These are phyloP conservation scores for Vitis hybrid DNA, from an alignment of 177 flowering plant species.

Conservation along the genomic window DNA sequence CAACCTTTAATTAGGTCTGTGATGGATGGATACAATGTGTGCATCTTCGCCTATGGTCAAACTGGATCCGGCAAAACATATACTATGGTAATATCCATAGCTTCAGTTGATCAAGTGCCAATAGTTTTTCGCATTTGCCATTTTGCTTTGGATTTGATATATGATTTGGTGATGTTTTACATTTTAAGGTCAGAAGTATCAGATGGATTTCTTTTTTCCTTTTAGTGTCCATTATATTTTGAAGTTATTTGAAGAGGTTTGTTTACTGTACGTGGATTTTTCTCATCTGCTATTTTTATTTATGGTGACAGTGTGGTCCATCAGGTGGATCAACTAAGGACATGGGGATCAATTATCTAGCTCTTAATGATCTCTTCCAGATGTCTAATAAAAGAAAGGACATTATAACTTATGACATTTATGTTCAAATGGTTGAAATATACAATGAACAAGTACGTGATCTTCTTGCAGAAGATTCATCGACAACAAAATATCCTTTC, in stretches of 20 bases:
- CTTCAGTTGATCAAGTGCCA: background rate
- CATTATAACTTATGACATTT: conserved; percentile 53
- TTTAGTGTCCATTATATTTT: background rate
- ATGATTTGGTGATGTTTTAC: background rate
- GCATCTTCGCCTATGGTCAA: conserved; percentile 96
- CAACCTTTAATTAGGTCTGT: conserved; percentile 88
- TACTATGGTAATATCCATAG: conserved; percentile 66
- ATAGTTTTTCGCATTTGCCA: background rate
- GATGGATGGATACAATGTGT: conserved; percentile 92
- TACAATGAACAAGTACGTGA: conserved; percentile 92
- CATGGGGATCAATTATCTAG: conserved; percentile 76
- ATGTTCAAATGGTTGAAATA: conserved; percentile 89
- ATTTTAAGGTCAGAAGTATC: background rate
- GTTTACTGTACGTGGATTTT: background rate
- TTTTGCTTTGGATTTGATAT: background rate
- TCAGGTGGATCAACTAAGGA: conserved; percentile 47
- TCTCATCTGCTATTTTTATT: background rate
- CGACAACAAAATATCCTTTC: conserved; percentile 73
- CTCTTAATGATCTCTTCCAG: conserved; percentile 74
- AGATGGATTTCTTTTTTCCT: background rate
- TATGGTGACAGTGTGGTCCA: conserved; percentile 64
- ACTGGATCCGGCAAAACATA: conserved; percentile 93
- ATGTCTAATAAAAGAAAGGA: conserved; percentile 55
- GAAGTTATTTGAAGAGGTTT: background rate
- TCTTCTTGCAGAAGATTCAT: conserved; percentile 65